phyloP scores from a whole-genome alignment of 768 basidiomycete species.

The Auricularia sp. region DNA sequence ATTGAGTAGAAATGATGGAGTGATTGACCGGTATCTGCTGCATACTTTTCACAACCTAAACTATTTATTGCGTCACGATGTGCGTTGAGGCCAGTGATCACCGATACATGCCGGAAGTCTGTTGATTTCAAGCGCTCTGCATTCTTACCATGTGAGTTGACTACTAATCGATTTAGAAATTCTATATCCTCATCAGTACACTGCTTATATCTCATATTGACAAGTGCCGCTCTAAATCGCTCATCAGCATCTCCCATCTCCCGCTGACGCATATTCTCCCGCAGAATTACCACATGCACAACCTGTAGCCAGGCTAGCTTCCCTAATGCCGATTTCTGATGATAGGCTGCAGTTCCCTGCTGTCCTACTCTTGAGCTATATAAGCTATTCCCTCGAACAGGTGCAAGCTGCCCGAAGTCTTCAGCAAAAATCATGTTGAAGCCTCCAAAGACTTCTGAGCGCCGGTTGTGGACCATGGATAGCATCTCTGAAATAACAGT shows the following conservation, averaged over 20 bases:
- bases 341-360: not conserved
- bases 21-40: not conserved
- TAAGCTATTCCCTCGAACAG: slow-evolving; percentile 9
- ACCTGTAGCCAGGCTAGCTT: not conserved
- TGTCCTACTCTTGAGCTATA: not conserved
- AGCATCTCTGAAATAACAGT: slow-evolving; percentile 20
- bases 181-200: not conserved
- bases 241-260: not conserved
- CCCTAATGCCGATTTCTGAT: not conserved
- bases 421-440: slow-evolving; percentile 35
- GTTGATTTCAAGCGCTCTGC: not conserved
- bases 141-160: not conserved
- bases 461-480: slow-evolving; percentile 9
- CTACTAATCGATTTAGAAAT: not conserved
- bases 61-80: not conserved
- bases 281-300: not conserved
- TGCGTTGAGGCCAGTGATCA: not conserved
- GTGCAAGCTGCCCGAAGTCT: slow-evolving; percentile 37
- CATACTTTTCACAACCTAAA: not conserved
- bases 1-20: not conserved
- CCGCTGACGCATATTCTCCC: not conserved
- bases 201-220: not conserved
- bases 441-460: slow-evolving; percentile 26
- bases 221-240: not conserved
- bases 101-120: not conserved